Evolutionary conservation across 805 yeast species (phyloP).

Genomic region (Candida maesae): DNA sequence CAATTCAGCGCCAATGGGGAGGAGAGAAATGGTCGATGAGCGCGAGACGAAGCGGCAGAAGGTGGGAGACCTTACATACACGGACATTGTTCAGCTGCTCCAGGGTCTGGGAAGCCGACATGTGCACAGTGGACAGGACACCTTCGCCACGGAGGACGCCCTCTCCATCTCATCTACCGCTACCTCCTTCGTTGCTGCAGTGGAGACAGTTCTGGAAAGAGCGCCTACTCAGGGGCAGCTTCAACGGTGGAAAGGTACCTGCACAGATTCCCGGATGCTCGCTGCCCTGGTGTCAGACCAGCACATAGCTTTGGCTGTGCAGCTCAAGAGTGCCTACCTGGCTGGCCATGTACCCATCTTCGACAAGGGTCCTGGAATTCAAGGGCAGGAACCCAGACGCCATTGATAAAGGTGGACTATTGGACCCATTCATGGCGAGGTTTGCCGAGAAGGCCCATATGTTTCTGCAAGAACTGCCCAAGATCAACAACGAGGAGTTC

Average conservation of each 20-base stretch:
- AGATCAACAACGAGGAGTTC: constrained; percentile 2
- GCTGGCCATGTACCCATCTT: constrained; percentile 6
- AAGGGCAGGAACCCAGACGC: not conserved
- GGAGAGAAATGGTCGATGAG: no score
- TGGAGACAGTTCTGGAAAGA: not conserved
- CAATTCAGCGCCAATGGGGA: no score
- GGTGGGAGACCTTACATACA: no score
- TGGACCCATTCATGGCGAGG: not conserved
- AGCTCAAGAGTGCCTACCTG: constrained; percentile 8
- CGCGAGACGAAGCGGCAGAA: no score
- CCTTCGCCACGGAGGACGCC: constrained; percentile 1
- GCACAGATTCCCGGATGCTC: not conserved
- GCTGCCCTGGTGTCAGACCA: constrained; percentile 1
- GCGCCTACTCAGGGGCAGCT: not conserved
- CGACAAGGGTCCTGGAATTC: constrained; percentile 4
- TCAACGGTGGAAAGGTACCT: not conserved
- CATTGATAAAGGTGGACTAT: not conserved
- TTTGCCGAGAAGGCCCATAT: not conserved
- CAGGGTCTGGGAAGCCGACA: no score
- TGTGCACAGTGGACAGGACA: not conserved
- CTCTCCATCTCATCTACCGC: constrained; percentile 2
- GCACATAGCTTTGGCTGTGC: constrained; percentile 5
- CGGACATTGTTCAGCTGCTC: no score
- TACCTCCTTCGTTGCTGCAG: not conserved
- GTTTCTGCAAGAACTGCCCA: constrained; percentile 3